phyloP scores from a whole-genome alignment of 441 rosid species.

The Erysimum cheiri region DNA sequence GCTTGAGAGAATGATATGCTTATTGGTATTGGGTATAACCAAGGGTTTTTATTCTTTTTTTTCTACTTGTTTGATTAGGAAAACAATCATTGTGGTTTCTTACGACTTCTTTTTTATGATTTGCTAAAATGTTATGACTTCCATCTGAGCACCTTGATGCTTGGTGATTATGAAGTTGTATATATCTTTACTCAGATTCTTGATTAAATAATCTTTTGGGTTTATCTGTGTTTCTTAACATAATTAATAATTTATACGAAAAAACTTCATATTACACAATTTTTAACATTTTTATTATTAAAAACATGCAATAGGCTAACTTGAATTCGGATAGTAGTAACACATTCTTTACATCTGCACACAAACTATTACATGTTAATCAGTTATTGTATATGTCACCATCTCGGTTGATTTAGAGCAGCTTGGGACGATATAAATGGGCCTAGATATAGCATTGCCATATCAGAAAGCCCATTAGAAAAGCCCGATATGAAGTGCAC shows the following conservation, averaged over 20 bases:
- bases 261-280: neutral
- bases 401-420: too few relatives aligned
- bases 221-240: neutral
- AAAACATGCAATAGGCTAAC: neutral
- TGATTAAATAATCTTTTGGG: neutral
- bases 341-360: neutral
- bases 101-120: neutral
- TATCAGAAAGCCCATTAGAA: slow-evolving; percentile 10
- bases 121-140: slow-evolving; percentile 1
- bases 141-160: neutral
- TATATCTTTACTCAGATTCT: slow-evolving; percentile 9
- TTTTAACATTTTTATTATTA: neutral
- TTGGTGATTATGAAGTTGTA: slow-evolving; percentile 15
- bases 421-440: slow-evolving; percentile 2
- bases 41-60: neutral
- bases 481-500: slow-evolving; percentile 24
- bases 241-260: neutral
- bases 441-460: neutral
- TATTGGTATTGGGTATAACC: slow-evolving; percentile 16
- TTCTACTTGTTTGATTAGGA: slow-evolving; percentile 19
- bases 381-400: too few relatives aligned
- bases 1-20: slow-evolving; percentile 25
- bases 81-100: slow-evolving; percentile 1
- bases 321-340: neutral
- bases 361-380: too few relatives aligned